Percentiles rank a stretch among this genome's conserved stretches.
phyloP scores from a whole-genome alignment of 1,284 basidiomycete genomes.

The Sanghuangporus sanghuang region DNA sequence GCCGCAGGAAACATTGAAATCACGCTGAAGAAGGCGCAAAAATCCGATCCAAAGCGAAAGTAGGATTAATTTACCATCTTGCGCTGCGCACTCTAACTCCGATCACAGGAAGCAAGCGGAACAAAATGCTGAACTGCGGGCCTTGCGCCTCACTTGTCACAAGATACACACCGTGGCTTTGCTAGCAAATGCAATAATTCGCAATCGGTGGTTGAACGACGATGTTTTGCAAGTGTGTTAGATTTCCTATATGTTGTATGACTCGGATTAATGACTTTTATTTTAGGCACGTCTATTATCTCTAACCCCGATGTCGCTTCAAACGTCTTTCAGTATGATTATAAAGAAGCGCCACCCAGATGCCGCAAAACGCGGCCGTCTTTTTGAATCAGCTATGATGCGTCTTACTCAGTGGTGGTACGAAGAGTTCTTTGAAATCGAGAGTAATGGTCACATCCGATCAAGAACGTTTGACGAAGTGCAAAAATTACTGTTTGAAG shows the following conservation, averaged over 20 bases:
- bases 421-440: slow-evolving; percentile 65
- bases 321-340: slow-evolving; percentile 74
- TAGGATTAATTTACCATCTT: slow-evolving; percentile 10
- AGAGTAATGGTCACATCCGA: slow-evolving; percentile 58
- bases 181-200: slow-evolving; percentile 67
- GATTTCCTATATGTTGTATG: not conserved
- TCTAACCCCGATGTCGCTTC: slow-evolving; percentile 71
- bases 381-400: slow-evolving; percentile 78
- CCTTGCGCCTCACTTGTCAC: slow-evolving; percentile 70
- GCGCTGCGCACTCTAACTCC: not conserved
- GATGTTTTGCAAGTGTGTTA: slow-evolving; percentile 68
- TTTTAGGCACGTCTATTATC: slow-evolving; percentile 81
- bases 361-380: slow-evolving; percentile 68
- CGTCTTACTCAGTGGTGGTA: slow-evolving; percentile 83
- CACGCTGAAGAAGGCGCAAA: slow-evolving; percentile 44
- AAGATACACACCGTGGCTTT: slow-evolving; percentile 83
- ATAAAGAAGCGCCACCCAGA: slow-evolving; percentile 83
- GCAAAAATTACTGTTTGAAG: slow-evolving; percentile 26
- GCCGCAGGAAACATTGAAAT: slow-evolving; percentile 49
- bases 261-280: slow-evolving; percentile 5
- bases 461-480: slow-evolving; percentile 64
- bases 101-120: slow-evolving; percentile 33
- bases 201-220: slow-evolving; percentile 88
- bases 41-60: slow-evolving; percentile 27
- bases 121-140: slow-evolving; percentile 57